Evolutionary conservation across 2,329 filamentous ascomycete genomes (phyloP), one percentile per base, ranked within the genome.

Genomic region (Cladophialophora immunda): DNA sequence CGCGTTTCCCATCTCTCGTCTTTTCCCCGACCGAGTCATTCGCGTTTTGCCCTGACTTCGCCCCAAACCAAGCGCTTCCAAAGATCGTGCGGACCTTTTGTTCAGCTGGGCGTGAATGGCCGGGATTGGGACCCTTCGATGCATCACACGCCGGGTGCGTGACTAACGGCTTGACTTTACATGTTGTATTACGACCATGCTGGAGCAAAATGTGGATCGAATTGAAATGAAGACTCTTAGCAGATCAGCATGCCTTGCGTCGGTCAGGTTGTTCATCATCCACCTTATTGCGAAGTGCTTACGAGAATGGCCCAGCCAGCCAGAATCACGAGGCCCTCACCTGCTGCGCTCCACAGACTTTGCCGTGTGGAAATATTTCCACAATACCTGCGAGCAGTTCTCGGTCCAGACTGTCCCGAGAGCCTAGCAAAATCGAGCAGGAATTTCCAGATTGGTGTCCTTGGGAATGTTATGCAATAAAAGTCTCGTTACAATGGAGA

Each of bases 231-330:
- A 25, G 9, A 11, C 25, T 2, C 7, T 11, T 19, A 25, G 13
- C 22, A 25, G 45, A 50, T 50, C 9, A 50, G 15, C 45, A 50
- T 25, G 19, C 19, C 19, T 6, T 50, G 19, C 22, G 19, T 5
- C 13, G 45, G 19, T 22, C 11, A 11, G 45, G 8, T 13, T 25
- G 19, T 25, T 11, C 45, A 50, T 45, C n/a, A 45, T 19, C 45
- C 45, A 13, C 45, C n/a, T 19, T 45, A 45, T 50, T 25, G 45
- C 45, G 45, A 50, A 50, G 45, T 50, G 45, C 45, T 50, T 50
- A 50, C 19, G 45, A 50, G 45, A 50, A 25, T 2, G 45, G 19
- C 45, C 8, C 45, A 22, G 19, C 19, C 45, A 4, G 45, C 22
- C 19, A 11, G 7, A 25, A 50, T 25, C 45, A 11, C 45, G 9